Conservation (phyloP, 2,329 filamentous ascomycete species). For the Colletotrichum aenigma region DNA sequence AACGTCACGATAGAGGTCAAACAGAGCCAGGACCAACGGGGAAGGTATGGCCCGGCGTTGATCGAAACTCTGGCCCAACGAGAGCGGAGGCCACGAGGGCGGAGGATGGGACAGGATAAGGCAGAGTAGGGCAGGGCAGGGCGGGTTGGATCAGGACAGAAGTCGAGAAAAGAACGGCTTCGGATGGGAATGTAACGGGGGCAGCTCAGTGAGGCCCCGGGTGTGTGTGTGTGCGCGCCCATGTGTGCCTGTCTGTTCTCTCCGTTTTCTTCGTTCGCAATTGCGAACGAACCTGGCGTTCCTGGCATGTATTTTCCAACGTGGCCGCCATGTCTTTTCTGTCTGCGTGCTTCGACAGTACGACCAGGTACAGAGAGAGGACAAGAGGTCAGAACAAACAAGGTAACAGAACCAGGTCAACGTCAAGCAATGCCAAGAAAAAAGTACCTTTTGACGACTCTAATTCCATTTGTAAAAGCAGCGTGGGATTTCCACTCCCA, state of each 20-base stretch:
- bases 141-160: neutral
- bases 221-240: neutral
- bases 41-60: neutral
- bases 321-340: neutral
- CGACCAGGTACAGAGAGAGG: neutral
- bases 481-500: slow-evolving; percentile 12
- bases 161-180: neutral
- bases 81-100: neutral
- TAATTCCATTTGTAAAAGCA: slow-evolving; percentile 4
- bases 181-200: slow-evolving; percentile 4
- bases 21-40: neutral
- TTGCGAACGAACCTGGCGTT: slow-evolving; percentile 19
- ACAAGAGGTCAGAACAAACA: neutral
- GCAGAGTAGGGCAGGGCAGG: neutral
- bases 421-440: neutral
- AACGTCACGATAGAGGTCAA: slow-evolving; percentile 8
- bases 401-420: neutral
- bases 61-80: slow-evolving; percentile 8
- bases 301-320: neutral
- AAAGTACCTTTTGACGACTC: neutral
- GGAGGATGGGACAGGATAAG: neutral
- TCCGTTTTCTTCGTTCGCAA: slow-evolving; percentile 14
- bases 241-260: neutral
- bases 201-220: neutral
- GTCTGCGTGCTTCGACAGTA: neutral